Evolutionary conservation across 2,329 filamentous ascomycete species (phyloP).

Genomic region (Monosporascus ibericus): DNA sequence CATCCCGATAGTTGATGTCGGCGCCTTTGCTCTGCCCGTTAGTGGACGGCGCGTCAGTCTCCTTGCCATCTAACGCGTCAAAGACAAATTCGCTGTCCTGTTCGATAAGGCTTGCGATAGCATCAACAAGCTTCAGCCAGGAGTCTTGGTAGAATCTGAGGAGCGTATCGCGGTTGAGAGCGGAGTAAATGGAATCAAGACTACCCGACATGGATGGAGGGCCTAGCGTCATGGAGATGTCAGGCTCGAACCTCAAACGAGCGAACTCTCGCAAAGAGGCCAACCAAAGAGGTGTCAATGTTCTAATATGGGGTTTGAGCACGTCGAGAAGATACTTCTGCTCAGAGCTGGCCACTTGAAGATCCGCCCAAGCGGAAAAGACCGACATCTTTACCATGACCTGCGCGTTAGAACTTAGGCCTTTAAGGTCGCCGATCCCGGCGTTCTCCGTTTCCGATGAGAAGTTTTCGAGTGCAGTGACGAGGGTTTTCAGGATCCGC

Average conservation of each 20-base stretch:
- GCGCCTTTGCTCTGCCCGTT: conserved; percentile 55
- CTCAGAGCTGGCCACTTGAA: conserved; percentile 91
- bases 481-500: conserved; percentile 87
- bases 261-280: conserved; percentile 92
- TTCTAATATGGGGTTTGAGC: conserved; percentile 82
- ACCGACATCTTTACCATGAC: conserved; percentile 99
- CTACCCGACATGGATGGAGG: conserved; percentile 77
- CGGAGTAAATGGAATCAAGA: conserved; percentile 89
- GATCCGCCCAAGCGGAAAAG: conserved; percentile 93
- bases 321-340: conserved; percentile 86
- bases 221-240: conserved; percentile 86
- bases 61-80: conserved; percentile 87
- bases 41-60: conserved; percentile 39
- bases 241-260: conserved; percentile 86
- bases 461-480: conserved; percentile 88
- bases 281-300: conserved; percentile 87
- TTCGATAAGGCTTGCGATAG: conserved; percentile 93
- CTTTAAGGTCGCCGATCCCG: conserved; percentile 86
- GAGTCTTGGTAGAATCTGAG: conserved; percentile 95
- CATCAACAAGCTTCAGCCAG: conserved; percentile 94
- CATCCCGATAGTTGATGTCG: conserved; percentile 95
- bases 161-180: conserved; percentile 87
- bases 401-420: conserved; percentile 89
- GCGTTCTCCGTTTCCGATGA: conserved; percentile 74
- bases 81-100: conserved; percentile 98